Evolutionary conservation across 495 filamentous ascomycete species (phyloP), one percentile per base, ranked within the genome.

Genomic region (Aspergillus steynii): DNA sequence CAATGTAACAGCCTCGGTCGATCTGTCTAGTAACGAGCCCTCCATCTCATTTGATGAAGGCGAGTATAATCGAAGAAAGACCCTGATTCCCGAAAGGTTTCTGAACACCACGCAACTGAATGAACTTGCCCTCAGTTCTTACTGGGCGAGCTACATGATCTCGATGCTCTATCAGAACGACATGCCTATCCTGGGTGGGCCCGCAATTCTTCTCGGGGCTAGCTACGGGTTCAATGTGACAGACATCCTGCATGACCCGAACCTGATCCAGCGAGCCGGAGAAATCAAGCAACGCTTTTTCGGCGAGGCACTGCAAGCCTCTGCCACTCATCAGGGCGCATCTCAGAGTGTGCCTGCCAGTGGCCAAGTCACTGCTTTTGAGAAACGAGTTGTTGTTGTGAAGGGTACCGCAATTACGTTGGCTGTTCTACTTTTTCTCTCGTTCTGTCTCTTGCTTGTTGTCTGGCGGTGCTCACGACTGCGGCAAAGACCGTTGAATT

Each of bases 221-320:
- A 42, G 65, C 7, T 70, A 70, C 32, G 54, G 65, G n/a, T 67
- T 68, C 32, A 65, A 70, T 31, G 63, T 69, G 14, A 62, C 58
- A 0, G 12, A 49, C 5, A 51, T 76, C 29, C 48, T 66, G 27
- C 57, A 27, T 0, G 68, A 71, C 60, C 54, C 61, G 14, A 27
- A 65, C 12, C 32, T 59, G 29, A 47, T 60, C 0, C 7, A 27
- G 8, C 65, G 65, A 42, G 71, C 69, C 4, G 65, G 53, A 4
- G 68, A 64, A 32, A 56, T 75, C 8, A 71, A 76, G 32, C 73
- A 74, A 45, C 66, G 76, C 6, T 76, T 71, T 48, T 65, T 77
- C 59, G 76, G 72, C 0, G 76, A 78, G 32, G 61, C 70, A 1
- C 45, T 77, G 7, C 68, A 71, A 37, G 54, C 73, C 31, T 53